phyloP scores from a whole-genome alignment of 495 filamentous ascomycete species.

The Bacidia gigantensis region DNA sequence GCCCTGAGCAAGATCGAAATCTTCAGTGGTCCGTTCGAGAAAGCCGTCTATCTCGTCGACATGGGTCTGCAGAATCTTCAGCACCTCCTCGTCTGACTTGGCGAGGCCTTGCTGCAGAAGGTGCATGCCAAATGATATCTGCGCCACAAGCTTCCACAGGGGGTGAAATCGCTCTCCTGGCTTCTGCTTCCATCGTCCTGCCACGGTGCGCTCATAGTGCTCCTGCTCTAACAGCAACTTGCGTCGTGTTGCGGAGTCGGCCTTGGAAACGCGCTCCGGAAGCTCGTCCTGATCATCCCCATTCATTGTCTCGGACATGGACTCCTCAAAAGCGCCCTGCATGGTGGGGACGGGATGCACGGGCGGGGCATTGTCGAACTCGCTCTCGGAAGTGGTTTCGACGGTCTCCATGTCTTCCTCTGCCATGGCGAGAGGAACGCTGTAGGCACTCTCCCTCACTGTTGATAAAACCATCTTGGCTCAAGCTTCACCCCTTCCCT shows the following conservation, averaged over 20 bases:
- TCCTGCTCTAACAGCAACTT: constrained; percentile 53
- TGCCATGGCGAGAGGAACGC: constrained; percentile 17
- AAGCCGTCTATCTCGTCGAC: constrained; percentile 91
- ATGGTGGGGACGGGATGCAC: constrained; percentile 70
- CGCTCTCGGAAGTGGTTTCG: constrained; percentile 17
- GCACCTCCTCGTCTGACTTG: constrained; percentile 73
- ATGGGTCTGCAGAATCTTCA: constrained; percentile 79
- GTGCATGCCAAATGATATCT: constrained; percentile 89
- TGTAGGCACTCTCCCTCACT: constrained; percentile 16
- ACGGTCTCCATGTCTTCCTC: constrained; percentile 17
- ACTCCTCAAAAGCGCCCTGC: constrained; percentile 90
- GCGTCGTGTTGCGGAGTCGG: constrained; percentile 54
- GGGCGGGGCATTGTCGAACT: constrained; percentile 32
- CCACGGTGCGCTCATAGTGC: constrained; percentile 49
- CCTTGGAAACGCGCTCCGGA: constrained; percentile 35
- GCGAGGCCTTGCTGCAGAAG: constrained; percentile 73
- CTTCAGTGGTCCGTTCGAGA: constrained; percentile 68
- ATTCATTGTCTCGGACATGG: constrained; percentile 56
- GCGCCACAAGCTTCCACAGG: constrained; percentile 77
- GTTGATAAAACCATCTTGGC: constrained; percentile 17
- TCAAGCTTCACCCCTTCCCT: background rate
- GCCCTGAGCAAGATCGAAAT: constrained; percentile 65
- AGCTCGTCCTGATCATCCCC: constrained; percentile 28
- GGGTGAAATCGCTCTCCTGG: constrained; percentile 62
- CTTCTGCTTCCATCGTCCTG: constrained; percentile 59